phyloP scores from a whole-genome alignment of 495 filamentous ascomycete genomes.

The Parachaetomium inaequale region DNA sequence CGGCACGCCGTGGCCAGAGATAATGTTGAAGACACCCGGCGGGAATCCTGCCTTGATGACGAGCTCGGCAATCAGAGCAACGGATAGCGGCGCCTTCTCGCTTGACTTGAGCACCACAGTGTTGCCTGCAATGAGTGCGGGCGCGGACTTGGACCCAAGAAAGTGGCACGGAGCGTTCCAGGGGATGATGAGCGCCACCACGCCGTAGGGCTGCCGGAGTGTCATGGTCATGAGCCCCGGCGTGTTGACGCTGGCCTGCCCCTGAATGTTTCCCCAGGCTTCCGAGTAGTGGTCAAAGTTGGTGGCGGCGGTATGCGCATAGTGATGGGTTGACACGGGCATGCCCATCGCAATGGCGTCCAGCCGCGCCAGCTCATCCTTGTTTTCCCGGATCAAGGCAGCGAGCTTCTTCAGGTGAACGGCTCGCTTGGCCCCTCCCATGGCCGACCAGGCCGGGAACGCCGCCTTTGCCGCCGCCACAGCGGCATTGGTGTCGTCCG shows the following conservation, averaged over 20 bases:
- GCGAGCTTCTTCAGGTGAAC: slow-evolving; percentile 52
- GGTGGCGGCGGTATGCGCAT: slow-evolving; percentile 21
- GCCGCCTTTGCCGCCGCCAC: slow-evolving; percentile 58
- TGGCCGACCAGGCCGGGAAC: slow-evolving; percentile 54
- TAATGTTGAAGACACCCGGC: slow-evolving; percentile 54
- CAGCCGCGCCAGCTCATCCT: slow-evolving; percentile 50
- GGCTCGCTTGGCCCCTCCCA: slow-evolving; percentile 43
- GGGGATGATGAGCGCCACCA: slow-evolving; percentile 87
- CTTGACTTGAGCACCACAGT: slow-evolving; percentile 83
- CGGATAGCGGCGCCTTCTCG: slow-evolving; percentile 84
- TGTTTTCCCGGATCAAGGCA: slow-evolving; percentile 43
- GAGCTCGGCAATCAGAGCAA: slow-evolving; percentile 50
- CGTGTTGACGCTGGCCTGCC: slow-evolving; percentile 79
- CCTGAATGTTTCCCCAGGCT: slow-evolving; percentile 41
- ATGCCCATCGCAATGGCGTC: slow-evolving; percentile 53
- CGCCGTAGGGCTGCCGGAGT: slow-evolving; percentile 81
- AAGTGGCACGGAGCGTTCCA: slow-evolving; percentile 86
- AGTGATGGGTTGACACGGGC: slow-evolving; percentile 40
- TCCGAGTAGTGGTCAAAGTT: slow-evolving; percentile 39
- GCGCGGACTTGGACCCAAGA: slow-evolving; percentile 85
- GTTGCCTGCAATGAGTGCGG: slow-evolving; percentile 83
- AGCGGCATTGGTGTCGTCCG: slow-evolving; percentile 53
- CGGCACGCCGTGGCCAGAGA: slow-evolving; percentile 52
- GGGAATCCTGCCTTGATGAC: slow-evolving; percentile 56
- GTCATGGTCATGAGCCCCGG: slow-evolving; percentile 84